Evolutionary conservation across 2,329 filamentous ascomycete genomes (phyloP).

Genomic region (Fusarium sp.): DNA sequence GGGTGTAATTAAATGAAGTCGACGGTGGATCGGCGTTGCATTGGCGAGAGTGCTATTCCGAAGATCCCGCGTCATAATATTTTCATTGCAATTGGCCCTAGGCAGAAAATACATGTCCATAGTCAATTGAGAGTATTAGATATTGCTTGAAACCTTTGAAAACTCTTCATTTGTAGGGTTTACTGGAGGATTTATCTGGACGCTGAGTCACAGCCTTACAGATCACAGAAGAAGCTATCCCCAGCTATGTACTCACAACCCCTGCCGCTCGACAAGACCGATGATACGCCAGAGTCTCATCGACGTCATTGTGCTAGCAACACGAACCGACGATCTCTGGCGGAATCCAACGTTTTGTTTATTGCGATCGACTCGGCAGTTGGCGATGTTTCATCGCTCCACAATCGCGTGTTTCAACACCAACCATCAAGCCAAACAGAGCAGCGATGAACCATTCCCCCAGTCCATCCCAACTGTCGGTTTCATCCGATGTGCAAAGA

Average conservation of each 20-base stretch:
- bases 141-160: accelerated
- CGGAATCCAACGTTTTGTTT: neutral
- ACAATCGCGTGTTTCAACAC: neutral
- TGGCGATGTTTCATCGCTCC: neutral
- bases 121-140: accelerated
- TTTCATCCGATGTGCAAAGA: neutral
- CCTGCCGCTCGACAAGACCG: neutral
- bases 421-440: neutral
- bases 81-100: neutral
- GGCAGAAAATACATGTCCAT: neutral
- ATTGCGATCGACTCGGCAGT: conserved; percentile 22
- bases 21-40: conserved; percentile 5
- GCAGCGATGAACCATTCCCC: neutral
- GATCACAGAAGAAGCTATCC: neutral
- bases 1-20: neutral
- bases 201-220: neutral
- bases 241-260: neutral
- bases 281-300: neutral
- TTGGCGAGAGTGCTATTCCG: neutral
- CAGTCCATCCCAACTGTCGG: neutral
- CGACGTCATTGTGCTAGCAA: neutral
- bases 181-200: neutral
- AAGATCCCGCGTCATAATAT: neutral
- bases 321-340: neutral
- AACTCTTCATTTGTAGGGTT: accelerated